phyloP scores from a whole-genome alignment of 352 stramenopile genomes.

The Phytophthora europaea region DNA sequence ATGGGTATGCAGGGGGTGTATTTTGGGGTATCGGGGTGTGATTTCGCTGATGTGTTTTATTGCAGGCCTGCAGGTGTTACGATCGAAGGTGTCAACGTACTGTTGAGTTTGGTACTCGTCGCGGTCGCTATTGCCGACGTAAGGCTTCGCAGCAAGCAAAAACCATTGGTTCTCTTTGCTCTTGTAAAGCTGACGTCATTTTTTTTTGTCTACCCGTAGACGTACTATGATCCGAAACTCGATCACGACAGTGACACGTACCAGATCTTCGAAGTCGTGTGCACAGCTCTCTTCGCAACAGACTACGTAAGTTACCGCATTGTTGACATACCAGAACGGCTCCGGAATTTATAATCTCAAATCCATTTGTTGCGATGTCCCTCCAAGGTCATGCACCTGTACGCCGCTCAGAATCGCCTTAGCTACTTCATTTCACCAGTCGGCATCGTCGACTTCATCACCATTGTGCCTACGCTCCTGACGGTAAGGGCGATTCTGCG shows the following conservation, averaged over 20 bases:
- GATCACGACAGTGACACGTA: slow-evolving; percentile 27
- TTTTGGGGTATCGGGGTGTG: background rate
- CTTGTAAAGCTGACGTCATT: background rate
- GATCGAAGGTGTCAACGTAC: slow-evolving; percentile 55
- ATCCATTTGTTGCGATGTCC: background rate
- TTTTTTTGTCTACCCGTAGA: slow-evolving; percentile 10
- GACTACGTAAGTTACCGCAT: slow-evolving; percentile 50
- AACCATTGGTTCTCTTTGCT: background rate
- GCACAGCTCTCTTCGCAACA: slow-evolving; percentile 54
- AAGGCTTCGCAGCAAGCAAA: background rate
- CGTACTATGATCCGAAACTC: slow-evolving; percentile 36
- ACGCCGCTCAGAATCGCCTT: slow-evolving; percentile 45
- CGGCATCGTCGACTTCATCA: slow-evolving; percentile 67
- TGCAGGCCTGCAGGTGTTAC: slow-evolving; percentile 39
- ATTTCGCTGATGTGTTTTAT: background rate
- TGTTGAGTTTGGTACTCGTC: slow-evolving; percentile 59
- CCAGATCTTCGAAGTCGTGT: slow-evolving; percentile 45
- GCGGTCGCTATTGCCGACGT: slow-evolving; percentile 53
- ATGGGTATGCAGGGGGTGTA: slow-evolving; percentile 35
- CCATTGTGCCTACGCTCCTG: slow-evolving; percentile 56
- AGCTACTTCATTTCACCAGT: slow-evolving; percentile 63
- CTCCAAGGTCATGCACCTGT: slow-evolving; percentile 49
- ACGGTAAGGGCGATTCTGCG: slow-evolving; percentile 31
- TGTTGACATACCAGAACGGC: background rate
- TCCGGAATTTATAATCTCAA: background rate